Evolutionary conservation across 2,329 filamentous ascomycete species (phyloP).

Genomic region (Monosporascus sp.): DNA sequence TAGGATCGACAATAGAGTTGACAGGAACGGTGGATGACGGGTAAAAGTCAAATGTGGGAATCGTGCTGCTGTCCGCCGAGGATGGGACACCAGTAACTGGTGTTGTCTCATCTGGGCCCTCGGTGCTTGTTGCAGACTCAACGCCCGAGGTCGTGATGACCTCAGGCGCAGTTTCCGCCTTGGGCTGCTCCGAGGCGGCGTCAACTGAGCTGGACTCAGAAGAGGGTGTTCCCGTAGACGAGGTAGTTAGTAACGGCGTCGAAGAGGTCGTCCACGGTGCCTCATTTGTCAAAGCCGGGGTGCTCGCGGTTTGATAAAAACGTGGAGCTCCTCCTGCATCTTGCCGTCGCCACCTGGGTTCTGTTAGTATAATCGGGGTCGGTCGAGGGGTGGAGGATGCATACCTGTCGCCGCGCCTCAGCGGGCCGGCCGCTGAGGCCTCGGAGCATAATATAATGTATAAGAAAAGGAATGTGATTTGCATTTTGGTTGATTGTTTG

Average conservation of each 20-base stretch:
- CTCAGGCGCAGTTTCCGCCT: no score
- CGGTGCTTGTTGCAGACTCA: no score
- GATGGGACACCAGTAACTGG: no score
- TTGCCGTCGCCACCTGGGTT: conserved; percentile 15
- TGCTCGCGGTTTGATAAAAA: conserved; percentile 16
- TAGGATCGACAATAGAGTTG: no score
- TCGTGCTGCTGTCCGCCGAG: neutral
- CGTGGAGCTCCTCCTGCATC: conserved; percentile 9
- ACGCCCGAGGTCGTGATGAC: no score
- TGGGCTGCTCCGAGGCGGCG: no score
- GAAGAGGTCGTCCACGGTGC: conserved; percentile 1
- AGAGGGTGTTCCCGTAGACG: neutral
- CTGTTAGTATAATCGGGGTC: conserved; percentile 13
- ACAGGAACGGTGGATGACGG: conserved; percentile 5
- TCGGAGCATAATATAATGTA: conserved; percentile 23
- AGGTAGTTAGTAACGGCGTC: neutral
- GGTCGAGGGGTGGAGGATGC: conserved; percentile 4
- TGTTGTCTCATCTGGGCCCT: no score
- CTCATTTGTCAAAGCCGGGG: conserved; percentile 4
- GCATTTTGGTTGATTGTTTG: conserved; percentile 12
- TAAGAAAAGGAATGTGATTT: conserved; percentile 21
- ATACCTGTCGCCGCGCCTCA: conserved; percentile 22
- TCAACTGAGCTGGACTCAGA: no score
- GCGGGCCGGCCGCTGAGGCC: conserved; percentile 25
- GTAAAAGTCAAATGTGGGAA: neutral